Base-by-base conservation (phyloP, 202 grass and related monocot species). In the Miscanthus sacchariflorus region DNA sequence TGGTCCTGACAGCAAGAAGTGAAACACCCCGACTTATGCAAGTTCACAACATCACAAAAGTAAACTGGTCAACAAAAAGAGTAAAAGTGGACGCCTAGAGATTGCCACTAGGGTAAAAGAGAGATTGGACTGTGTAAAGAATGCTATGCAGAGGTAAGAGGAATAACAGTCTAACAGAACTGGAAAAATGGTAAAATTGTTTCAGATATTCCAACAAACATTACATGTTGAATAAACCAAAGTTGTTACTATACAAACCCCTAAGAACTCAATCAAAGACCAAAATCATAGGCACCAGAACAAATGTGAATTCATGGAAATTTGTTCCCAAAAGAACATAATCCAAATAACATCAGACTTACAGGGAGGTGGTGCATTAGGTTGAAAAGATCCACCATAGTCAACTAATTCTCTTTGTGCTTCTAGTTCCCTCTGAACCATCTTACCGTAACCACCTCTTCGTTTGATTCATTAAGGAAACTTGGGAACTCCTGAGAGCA, bases 361-460 rank as follows among this genome's bases (percentile, higher is more conserved):
- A 92, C 90, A 92, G 72, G 77, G 90, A 52, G 87, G 83, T 80
- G 87, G 83, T 15, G 90, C 90, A 84, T 83, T 89, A 0, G 79
- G 84, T 78, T 92, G 87, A 76, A 92, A 92, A 71, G 77, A 15
- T 85, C 84, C 81, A 77, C 93, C 96, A 89, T 99, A 99, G 83
- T 99, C 91, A 24, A 99, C 97, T 64, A 99, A 90, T 63, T 99
- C 88, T 92, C 97, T 93, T 71, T 99, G 97, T 75, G 87, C 92
- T 85, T 99, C 97, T 71, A 99, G 89, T 79, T 99, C 97, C 88
- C 71, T 96, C 86, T 99, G 97, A 77, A 99, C 97, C 90, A 99
- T 70, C 90, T 99, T 99, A 70, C 97, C 97, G 58, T 99, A 99
- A n/a, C 97, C 97, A 85, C 97, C 97, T 87, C 97, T 90, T 74